These are phyloP conservation scores for Stemphylium vesicarium DNA, from an alignment of 2,329 filamentous ascomycete genomes.

Conservation along the genomic window DNA sequence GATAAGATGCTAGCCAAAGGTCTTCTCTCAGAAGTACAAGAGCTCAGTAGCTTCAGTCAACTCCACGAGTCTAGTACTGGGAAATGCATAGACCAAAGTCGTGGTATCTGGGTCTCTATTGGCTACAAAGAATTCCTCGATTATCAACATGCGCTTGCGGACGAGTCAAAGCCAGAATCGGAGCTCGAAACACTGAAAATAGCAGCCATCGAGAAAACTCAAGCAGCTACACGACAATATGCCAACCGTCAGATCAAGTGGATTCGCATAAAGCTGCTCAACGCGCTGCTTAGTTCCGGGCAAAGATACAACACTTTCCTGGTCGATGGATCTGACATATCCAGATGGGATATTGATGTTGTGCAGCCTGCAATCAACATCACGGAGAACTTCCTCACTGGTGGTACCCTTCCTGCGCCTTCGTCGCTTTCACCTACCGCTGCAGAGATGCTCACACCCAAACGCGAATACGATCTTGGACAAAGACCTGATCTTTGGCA, in stretches of 20 bases:
- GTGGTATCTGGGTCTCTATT: conserved; percentile 95
- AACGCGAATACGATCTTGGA: conserved; percentile 57
- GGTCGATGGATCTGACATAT: conserved; percentile 76
- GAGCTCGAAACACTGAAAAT: conserved; percentile 63
- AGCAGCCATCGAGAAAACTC: conserved; percentile 74
- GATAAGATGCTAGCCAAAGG: conserved; percentile 80
- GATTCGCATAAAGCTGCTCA: conserved; percentile 83
- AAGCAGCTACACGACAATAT: conserved; percentile 85
- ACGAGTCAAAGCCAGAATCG: conserved; percentile 32
- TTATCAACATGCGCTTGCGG: conserved; percentile 60
- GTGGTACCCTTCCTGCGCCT: conserved; percentile 60
- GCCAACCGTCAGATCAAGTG: conserved; percentile 83
- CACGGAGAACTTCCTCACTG: conserved; percentile 66
- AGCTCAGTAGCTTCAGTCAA: conserved; percentile 58
- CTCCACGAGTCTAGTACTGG: conserved; percentile 55
- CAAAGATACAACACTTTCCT: conserved; percentile 70
- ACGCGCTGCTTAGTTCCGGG: conserved; percentile 65
- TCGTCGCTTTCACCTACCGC: conserved; percentile 62
- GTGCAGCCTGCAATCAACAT: conserved; percentile 68
- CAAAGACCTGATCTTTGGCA: conserved; percentile 55
- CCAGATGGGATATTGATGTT: conserved; percentile 68
- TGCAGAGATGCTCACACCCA: conserved; percentile 62
- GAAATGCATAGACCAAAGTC: conserved; percentile 69
- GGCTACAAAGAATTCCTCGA: conserved; percentile 90
- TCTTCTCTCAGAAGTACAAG: conserved; percentile 66